These are phyloP conservation scores for Penicillium corylophilum DNA, from an alignment of 2,329 filamentous ascomycete species.

Conservation along the genomic window DNA sequence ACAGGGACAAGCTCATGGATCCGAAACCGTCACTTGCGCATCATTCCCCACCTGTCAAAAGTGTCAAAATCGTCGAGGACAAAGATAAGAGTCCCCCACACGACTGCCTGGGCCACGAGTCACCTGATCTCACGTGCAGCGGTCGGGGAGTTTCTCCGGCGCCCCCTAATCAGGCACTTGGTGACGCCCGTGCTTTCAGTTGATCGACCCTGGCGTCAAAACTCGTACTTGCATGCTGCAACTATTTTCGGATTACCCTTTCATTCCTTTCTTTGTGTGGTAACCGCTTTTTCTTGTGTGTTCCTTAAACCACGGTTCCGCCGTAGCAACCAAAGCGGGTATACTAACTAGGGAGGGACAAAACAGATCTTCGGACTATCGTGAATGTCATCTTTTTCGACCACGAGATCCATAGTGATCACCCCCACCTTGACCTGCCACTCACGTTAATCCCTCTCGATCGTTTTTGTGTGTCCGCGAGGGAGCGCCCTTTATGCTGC, in stretches of 20 bases:
- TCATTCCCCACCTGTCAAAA: not conserved
- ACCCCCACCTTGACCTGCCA: conserved; percentile 9
- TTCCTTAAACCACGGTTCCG: conserved; percentile 8
- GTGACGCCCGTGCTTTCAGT: conserved; percentile 21
- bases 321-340: conserved; percentile 17
- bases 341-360: conserved; percentile 27
- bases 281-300: conserved; percentile 3
- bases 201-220: conserved; percentile 26
- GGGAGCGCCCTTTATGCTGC: conserved; percentile 35
- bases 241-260: conserved; percentile 16
- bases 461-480: conserved; percentile 12
- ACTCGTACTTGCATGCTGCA: conserved; percentile 24
- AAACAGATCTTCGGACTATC: conserved; percentile 14
- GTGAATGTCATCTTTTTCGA: conserved; percentile 21
- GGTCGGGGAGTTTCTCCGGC: conserved; percentile 21
- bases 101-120: not conserved
- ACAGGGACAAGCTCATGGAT: not conserved
- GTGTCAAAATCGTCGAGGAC: not conserved
- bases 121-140: conserved; percentile 18
- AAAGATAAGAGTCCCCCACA: not conserved
- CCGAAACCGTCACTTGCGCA: not conserved
- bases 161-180: conserved; percentile 24
- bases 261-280: conserved; percentile 17
- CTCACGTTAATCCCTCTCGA: not conserved
- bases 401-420: conserved; percentile 18